Conservation (phyloP, 495 filamentous ascomycete genomes). For the Diplogelasinospora grovesii region DNA sequence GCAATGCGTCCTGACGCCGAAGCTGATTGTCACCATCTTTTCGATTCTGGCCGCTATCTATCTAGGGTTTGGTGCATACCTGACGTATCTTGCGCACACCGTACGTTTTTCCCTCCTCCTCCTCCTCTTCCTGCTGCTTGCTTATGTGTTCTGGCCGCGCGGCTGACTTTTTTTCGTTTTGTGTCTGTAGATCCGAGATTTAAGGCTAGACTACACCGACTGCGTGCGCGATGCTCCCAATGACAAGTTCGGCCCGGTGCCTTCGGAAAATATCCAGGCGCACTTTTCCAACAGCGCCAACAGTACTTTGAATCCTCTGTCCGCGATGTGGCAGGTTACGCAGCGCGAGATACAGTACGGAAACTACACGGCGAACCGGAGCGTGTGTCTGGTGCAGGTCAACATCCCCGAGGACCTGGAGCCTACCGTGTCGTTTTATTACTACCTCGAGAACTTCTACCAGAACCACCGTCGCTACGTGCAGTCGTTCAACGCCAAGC, state of each 20-base stretch:
- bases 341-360: constrained; percentile 12
- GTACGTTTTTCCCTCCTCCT: constrained; percentile 11
- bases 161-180: too few species aligned
- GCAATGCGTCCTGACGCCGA: constrained; percentile 32
- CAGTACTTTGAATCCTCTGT: constrained; percentile 16
- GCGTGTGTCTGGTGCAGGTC: constrained; percentile 64
- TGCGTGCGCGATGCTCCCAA: constrained; percentile 50
- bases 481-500: constrained; percentile 73
- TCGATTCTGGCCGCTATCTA: constrained; percentile 29
- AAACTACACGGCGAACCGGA: constrained; percentile 13
- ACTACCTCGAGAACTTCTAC: constrained; percentile 96
- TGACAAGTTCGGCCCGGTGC: constrained; percentile 36
- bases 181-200: constrained; percentile 79
- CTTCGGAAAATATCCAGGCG: constrained; percentile 47
- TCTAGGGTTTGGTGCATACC: constrained; percentile 28
- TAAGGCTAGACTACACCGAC: constrained; percentile 82
- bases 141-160: too few species aligned
- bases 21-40: constrained; percentile 31
- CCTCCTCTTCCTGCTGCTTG: background rate
- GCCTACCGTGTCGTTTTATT: constrained; percentile 84
- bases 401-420: constrained; percentile 68
- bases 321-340: constrained; percentile 24
- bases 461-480: constrained; percentile 98
- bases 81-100: constrained; percentile 27
- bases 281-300: constrained; percentile 56